Evolutionary conservation across 192 early-diverging fungal genomes (phyloP).

Genomic region (Geranomyces michiganensis): DNA sequence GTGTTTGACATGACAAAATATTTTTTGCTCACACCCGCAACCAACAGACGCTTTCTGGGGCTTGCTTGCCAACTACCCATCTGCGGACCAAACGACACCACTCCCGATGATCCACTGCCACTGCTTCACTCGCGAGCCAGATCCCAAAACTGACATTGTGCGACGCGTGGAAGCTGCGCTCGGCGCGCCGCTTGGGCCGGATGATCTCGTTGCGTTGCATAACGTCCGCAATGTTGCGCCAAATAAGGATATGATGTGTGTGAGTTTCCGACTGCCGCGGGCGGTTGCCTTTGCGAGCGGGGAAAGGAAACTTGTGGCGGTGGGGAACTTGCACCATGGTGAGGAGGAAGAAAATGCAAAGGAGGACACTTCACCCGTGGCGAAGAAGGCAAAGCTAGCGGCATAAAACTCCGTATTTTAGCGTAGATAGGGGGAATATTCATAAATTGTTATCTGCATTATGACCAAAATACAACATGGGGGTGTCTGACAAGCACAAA

Average conservation of each 20-base stretch:
- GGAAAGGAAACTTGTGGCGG: too few species aligned
- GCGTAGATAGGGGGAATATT: too few species aligned
- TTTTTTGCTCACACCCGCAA: too few species aligned
- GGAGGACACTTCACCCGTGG: too few species aligned
- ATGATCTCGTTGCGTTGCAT: slow-evolving; percentile 58
- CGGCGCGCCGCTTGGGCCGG: slow-evolving; percentile 40
- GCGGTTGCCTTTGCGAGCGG: slow-evolving; percentile 68
- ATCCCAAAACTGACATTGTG: slow-evolving; percentile 61
- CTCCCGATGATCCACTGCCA: slow-evolving; percentile 93
- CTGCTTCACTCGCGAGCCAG: slow-evolving; percentile 85
- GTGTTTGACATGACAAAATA: neutral
- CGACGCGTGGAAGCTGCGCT: slow-evolving; percentile 60
- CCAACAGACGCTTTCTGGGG: slow-evolving; percentile 85
- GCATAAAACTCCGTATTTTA: too few species aligned
- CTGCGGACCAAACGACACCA: slow-evolving; percentile 42
- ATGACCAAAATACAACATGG: too few species aligned
- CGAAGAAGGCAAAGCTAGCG: too few species aligned
- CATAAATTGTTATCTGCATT: too few species aligned
- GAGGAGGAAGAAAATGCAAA: too few species aligned
- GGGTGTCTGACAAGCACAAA: too few species aligned
- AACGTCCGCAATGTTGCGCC: slow-evolving; percentile 96
- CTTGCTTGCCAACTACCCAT: slow-evolving; percentile 61
- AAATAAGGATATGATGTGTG: slow-evolving; percentile 98
- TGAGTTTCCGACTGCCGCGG: slow-evolving; percentile 78
- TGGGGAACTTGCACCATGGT: too few species aligned